phyloP scores from a whole-genome alignment of 495 filamentous ascomycete species.

The Penicillium ucsense region DNA sequence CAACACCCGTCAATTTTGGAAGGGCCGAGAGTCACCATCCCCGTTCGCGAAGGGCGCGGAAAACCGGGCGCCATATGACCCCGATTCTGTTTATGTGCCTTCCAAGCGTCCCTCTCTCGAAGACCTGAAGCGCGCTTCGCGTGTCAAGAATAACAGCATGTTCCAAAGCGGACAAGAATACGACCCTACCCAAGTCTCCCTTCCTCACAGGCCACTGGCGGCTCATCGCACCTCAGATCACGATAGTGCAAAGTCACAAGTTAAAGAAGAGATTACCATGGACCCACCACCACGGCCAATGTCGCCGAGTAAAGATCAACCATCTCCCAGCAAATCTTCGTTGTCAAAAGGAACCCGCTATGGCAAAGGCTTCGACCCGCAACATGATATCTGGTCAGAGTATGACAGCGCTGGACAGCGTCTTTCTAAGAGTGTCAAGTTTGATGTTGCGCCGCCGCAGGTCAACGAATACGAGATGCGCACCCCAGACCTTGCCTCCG shows the following conservation, averaged over 20 bases:
- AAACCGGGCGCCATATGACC: conserved; percentile 52
- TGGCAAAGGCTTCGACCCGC: conserved; percentile 58
- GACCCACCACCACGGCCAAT: conserved; percentile 34
- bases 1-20: conserved; percentile 78
- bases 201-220: conserved; percentile 70
- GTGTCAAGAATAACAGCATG: conserved; percentile 95
- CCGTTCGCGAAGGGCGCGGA: conserved; percentile 56
- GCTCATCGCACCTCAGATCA: conserved; percentile 46
- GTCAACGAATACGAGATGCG: conserved; percentile 97
- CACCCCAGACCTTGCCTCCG: conserved; percentile 84
- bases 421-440: conserved; percentile 92
- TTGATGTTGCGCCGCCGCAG: conserved; percentile 86
- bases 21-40: conserved; percentile 57
- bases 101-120: conserved; percentile 81
- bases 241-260: conserved; percentile 30
- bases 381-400: conserved; percentile 60
- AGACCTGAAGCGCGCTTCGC: conserved; percentile 81
- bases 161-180: conserved; percentile 86
- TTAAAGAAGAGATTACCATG: conserved; percentile 23
- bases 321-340: conserved; percentile 79
- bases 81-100: conserved; percentile 54
- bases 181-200: conserved; percentile 65
- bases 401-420: conserved; percentile 52
- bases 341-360: conserved; percentile 61
- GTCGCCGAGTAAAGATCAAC: conserved; percentile 64